Evolutionary conservation across 192 early-diverging fungal species (phyloP).

Genomic region (Pilaira anomala): DNA sequence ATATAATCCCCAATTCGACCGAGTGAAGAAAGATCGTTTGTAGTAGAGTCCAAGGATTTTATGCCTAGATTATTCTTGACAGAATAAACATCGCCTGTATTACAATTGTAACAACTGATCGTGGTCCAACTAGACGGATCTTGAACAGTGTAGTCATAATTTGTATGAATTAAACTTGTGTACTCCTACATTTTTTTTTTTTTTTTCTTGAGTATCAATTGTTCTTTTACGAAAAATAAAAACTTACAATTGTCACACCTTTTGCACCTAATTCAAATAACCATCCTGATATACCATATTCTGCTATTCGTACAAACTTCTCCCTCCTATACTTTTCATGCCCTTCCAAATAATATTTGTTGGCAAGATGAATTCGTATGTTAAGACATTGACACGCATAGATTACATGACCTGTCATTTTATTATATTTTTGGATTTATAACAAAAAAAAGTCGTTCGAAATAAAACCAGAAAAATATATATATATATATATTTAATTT

Average conservation of each 20-base stretch:
- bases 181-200: constrained; percentile 9
- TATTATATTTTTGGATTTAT: neutral
- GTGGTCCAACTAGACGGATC: neutral
- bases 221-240: neutral
- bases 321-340: constrained; percentile 12
- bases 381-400: constrained; percentile 32
- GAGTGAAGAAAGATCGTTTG: neutral
- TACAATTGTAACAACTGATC: constrained; percentile 16
- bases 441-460: neutral
- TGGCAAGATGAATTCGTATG: constrained; percentile 18
- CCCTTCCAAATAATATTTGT: constrained; percentile 19
- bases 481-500: too few relatives aligned
- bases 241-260: constrained; percentile 21
- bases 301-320: neutral
- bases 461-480: too few relatives aligned
- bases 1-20: neutral
- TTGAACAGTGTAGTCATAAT: neutral
- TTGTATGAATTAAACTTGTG: neutral
- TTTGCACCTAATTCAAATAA: constrained; percentile 16
- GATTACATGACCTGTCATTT: constrained; percentile 21
- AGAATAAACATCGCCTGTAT: constrained; percentile 11
- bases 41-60: neutral
- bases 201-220: neutral
- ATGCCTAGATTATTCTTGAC: neutral
- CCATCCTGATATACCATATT: neutral